Conservation (phyloP, 768 basidiomycete genomes). For the Candolleomyces efflorescens region DNA sequence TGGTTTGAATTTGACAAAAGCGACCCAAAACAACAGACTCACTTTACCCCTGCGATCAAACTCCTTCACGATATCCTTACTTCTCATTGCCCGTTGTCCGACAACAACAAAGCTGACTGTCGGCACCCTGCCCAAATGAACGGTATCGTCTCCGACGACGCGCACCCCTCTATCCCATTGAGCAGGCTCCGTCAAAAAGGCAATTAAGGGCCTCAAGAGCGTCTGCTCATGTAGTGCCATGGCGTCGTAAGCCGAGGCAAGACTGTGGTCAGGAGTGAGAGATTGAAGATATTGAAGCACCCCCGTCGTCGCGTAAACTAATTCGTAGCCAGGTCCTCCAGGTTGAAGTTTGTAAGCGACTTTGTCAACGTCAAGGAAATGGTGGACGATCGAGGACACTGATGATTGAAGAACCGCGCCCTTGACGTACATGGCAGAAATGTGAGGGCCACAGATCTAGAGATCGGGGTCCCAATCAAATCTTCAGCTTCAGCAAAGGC, state of each 20-base stretch:
- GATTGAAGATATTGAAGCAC: conserved; percentile 61
- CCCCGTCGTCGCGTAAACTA: conserved; percentile 55
- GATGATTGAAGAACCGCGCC: conserved; percentile 42
- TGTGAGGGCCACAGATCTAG: conserved; percentile 74
- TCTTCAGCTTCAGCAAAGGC: background rate
- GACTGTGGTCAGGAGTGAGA: conserved; percentile 43
- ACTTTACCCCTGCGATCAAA: conserved; percentile 67
- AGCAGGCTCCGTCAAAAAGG: conserved; percentile 46
- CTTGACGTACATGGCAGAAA: conserved; percentile 62
- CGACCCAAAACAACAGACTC: too few relatives aligned
- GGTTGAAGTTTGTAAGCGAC: conserved; percentile 63
- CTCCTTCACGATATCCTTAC: conserved; percentile 56
- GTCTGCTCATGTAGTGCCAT: conserved; percentile 60
- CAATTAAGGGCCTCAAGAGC: conserved; percentile 50
- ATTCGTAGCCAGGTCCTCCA: conserved; percentile 74
- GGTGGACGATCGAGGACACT: conserved; percentile 58
- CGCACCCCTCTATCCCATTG: conserved; percentile 57
- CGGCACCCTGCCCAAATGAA: conserved; percentile 46
- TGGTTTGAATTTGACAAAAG: too few relatives aligned
- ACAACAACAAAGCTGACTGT: conserved; percentile 71
- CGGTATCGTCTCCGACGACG: conserved; percentile 57
- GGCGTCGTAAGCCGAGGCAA: conserved; percentile 49
- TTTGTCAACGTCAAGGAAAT: conserved; percentile 52
- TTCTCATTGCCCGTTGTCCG: conserved; percentile 51
- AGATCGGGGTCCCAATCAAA: background rate